Conservation (phyloP, 768 basidiomycete genomes). For the Termitomyces eurrhizus region DNA sequence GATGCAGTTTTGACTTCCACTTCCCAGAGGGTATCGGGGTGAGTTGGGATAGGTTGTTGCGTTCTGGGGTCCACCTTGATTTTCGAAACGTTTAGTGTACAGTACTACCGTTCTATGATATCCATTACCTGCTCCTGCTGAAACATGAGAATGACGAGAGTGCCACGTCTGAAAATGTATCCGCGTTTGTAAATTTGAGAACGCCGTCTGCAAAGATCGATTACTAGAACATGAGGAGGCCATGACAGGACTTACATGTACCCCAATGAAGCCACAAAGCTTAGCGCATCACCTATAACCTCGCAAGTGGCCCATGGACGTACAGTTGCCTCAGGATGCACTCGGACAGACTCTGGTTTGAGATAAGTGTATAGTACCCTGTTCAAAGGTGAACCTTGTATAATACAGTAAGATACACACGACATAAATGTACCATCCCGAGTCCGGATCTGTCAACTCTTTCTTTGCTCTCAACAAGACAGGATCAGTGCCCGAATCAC, state of each 20-base stretch:
- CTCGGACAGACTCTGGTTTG: constrained; percentile 80
- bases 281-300: constrained; percentile 74
- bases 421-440: constrained; percentile 53
- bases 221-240: not conserved
- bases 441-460: constrained; percentile 58
- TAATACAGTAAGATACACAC: not conserved
- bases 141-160: constrained; percentile 75
- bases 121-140: constrained; percentile 73
- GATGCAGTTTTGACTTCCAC: constrained; percentile 83
- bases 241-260: constrained; percentile 49
- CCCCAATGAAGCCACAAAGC: constrained; percentile 77
- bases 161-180: constrained; percentile 69
- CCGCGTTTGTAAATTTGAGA: constrained; percentile 82
- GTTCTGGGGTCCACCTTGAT: constrained; percentile 70
- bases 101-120: constrained; percentile 1
- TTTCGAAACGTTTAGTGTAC: not conserved
- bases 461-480: constrained; percentile 70
- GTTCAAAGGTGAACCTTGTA: not conserved
- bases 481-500: constrained; percentile 61
- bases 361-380: constrained; percentile 80
- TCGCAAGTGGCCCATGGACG: constrained; percentile 81
- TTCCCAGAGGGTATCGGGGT: constrained; percentile 79
- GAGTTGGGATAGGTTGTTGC: constrained; percentile 72
- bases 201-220: constrained; percentile 39
- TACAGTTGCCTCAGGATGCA: constrained; percentile 84